Evolutionary conservation across 2,329 filamentous ascomycete species (phyloP).

Genomic region (Diaporthe velutina): DNA sequence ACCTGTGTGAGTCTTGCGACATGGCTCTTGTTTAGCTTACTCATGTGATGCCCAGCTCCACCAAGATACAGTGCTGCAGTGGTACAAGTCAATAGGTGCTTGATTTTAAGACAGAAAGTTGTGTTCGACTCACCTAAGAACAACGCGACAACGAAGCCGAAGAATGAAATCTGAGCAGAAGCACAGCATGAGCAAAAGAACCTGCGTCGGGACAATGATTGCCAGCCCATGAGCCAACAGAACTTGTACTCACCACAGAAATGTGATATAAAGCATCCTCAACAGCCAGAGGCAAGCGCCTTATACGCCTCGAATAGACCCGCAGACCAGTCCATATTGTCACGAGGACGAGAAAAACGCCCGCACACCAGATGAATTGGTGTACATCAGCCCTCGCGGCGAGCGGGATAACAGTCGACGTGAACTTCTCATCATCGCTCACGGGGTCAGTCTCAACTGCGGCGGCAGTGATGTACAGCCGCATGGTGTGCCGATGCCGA

Average conservation of each 20-base stretch:
- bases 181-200: neutral
- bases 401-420: constrained; percentile 23
- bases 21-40: constrained; percentile 20
- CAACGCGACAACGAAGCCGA: constrained; percentile 29
- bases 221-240: neutral
- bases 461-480: neutral
- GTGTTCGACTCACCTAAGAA: constrained; percentile 4
- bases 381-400: constrained; percentile 6
- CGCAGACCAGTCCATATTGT: constrained; percentile 33
- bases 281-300: constrained; percentile 7
- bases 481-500: constrained; percentile 8
- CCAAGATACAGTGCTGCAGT: constrained; percentile 13
- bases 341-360: constrained; percentile 26
- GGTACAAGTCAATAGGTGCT: neutral
- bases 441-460: neutral
- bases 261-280: constrained; percentile 31
- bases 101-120: neutral
- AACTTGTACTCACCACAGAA: constrained; percentile 8
- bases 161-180: constrained; percentile 8
- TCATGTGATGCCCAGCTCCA: constrained; percentile 34
- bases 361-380: constrained; percentile 32
- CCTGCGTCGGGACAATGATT: no score
- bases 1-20: constrained; percentile 35
- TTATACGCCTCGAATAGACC: constrained; percentile 31
- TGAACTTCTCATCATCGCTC: neutral